Percentiles rank a stretch among this genome's conserved stretches.
phyloP scores from a whole-genome alignment of 2,329 filamentous ascomycete species.

The Trichophyton benhamiae region DNA sequence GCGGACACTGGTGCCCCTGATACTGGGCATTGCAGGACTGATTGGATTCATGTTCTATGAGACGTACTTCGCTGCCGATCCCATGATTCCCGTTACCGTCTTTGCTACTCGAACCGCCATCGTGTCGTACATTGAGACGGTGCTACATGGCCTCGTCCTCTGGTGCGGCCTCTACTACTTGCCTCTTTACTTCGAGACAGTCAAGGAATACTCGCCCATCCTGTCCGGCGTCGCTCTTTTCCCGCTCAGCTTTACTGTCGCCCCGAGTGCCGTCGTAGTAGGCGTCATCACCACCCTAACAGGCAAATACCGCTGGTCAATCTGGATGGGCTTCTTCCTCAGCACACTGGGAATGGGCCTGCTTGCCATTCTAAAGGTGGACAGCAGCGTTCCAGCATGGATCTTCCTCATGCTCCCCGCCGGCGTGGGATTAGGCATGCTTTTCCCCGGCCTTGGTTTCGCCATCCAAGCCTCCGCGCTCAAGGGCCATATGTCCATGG shows the following conservation, averaged over 20 bases:
- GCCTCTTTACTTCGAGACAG: constrained; percentile 32
- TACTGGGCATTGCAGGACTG: constrained; percentile 43
- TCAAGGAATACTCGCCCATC: constrained; percentile 44
- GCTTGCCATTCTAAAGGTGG: constrained; percentile 20
- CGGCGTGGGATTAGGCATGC: constrained; percentile 50
- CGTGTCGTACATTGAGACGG: constrained; percentile 41
- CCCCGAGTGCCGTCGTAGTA: constrained; percentile 46
- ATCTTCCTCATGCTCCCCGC: constrained; percentile 49
- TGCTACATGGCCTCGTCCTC: constrained; percentile 42
- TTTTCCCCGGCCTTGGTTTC: constrained; percentile 53
- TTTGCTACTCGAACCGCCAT: constrained; percentile 38
- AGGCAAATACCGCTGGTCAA: constrained; percentile 48
- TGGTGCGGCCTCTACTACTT: constrained; percentile 46
- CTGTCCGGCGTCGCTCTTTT: constrained; percentile 46
- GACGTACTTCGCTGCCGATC: constrained; percentile 38
- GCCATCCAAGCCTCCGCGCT: constrained; percentile 51
- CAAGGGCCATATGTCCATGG: constrained; percentile 47
- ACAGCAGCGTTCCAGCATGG: constrained; percentile 44
- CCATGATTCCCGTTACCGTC: constrained; percentile 36
- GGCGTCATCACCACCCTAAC: constrained; percentile 38
- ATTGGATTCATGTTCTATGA: constrained; percentile 45
- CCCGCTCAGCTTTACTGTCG: constrained; percentile 51
- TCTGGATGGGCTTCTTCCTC: constrained; percentile 51
- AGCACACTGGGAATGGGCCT: constrained; percentile 48
- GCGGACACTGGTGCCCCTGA: constrained; percentile 49